These are phyloP conservation scores for Microstroma glucosiphilum DNA, from an alignment of 1,284 basidiomycete genomes.

Conservation along the genomic window DNA sequence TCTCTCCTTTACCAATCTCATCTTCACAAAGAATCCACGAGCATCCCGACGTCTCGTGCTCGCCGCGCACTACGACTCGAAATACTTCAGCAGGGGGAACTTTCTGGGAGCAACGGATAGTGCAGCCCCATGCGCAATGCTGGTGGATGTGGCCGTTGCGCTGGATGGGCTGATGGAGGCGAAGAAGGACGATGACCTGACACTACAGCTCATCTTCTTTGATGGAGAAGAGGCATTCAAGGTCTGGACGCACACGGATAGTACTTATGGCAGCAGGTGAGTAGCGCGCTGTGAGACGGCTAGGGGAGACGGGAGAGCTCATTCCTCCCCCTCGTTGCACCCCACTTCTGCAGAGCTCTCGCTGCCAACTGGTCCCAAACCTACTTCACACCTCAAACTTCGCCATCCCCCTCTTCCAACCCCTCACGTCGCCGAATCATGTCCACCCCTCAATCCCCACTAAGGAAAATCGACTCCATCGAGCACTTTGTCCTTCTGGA, in stretches of 20 bases:
- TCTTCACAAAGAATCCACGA: slow-evolving; percentile 82
- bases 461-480: slow-evolving; percentile 40
- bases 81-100: slow-evolving; percentile 64
- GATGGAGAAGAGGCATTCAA: slow-evolving; percentile 97
- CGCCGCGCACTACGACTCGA: slow-evolving; percentile 91
- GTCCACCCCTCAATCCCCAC: slow-evolving; percentile 15
- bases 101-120: slow-evolving; percentile 98
- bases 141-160: slow-evolving; percentile 41
- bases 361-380: slow-evolving; percentile 25
- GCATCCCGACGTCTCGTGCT: slow-evolving; percentile 77
- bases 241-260: slow-evolving; percentile 81
- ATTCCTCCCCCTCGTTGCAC: too few relatives aligned
- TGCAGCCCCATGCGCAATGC: slow-evolving; percentile 85
- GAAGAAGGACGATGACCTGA: slow-evolving; percentile 76
- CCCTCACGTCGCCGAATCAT: slow-evolving; percentile 10
- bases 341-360: slow-evolving; percentile 15
- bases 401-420: slow-evolving; percentile 13
- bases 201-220: slow-evolving; percentile 90
- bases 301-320: too few relatives aligned
- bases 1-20: slow-evolving; percentile 78
- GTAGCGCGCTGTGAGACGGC: too few relatives aligned
- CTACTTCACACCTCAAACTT: slow-evolving; percentile 13
- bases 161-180: slow-evolving; percentile 39
- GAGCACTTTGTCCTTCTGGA: slow-evolving; percentile 46
- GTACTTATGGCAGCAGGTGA: slow-evolving; percentile 74